Evolutionary conservation across 2,329 filamentous ascomycete species (phyloP), one percentile per base, ranked within the genome.

Genomic region (Rhynchosporium graminicola): DNA sequence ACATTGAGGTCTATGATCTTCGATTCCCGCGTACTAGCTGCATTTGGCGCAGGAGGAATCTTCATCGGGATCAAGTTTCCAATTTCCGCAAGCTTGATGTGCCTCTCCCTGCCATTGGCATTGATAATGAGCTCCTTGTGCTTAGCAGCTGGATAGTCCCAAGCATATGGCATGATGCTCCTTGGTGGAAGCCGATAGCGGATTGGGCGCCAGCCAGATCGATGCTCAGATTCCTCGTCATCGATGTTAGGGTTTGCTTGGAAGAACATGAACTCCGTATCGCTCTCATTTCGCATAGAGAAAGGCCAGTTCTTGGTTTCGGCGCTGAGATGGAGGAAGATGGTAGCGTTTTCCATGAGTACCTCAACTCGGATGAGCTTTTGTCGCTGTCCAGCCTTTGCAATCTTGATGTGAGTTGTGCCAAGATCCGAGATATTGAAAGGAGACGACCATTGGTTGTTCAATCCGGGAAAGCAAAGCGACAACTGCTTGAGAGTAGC

Each of bases 121-220:
- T 82, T 87, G 73, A 99, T 86, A 56, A 98, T 87, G 45, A 99
- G 85, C 74, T 97, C 95, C 72, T 95, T 96, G 77, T 91, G 89
- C 78, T 96, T 97, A n/a, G 92, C 93, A 1, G 95, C 94, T 0
- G 95, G 96, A 77, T 97, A 99, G 74, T 99, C 96, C 95, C 95
- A 99, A 1, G 95, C 94, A 72, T 99, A 99, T 0, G 96, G 95
- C 95, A 99, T 99, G 76, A 99, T 97, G 76, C 94, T 98, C 64
- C 95, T 84, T 12, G 94, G 88, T 2, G 96, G 96, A 36, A 99
- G 81, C 38, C 94, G 89, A 77, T 99, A 99, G 59, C 92, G 84
- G 65, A 99, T 91, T 2, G 92, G 93, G 67, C 91, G 89, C 91
- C 95, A 99, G 3, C 92, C 91, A 59, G 91, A 93, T 61, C 87